phyloP scores from a whole-genome alignment of 1,139 yeast genomes.

The Taphrina wiesneri region DNA sequence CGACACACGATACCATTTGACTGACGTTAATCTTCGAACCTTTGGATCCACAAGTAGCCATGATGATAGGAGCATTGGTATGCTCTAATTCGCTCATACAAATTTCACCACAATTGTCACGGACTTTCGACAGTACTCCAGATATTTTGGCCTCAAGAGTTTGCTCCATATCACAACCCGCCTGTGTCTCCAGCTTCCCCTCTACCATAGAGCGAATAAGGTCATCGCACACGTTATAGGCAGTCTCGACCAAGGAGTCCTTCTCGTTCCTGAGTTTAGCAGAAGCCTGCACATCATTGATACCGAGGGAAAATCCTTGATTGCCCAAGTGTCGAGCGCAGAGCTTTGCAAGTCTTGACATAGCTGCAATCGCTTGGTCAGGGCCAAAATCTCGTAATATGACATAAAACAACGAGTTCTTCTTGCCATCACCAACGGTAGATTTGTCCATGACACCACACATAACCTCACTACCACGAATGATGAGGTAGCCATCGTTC shows the following conservation, averaged over 20 bases:
- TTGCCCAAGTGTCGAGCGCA: conserved; percentile 95
- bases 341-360: conserved; percentile 97
- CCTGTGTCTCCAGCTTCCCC: conserved; percentile 95
- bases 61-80: conserved; percentile 91
- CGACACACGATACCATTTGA: conserved; percentile 99
- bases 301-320: conserved; percentile 96
- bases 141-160: conserved; percentile 97
- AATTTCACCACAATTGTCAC: conserved; percentile 98
- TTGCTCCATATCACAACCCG: conserved; percentile 98
- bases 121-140: conserved; percentile 90
- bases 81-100: conserved; percentile 89
- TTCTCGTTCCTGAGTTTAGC: conserved; percentile 70
- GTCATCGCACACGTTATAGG: conserved; percentile 89
- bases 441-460: conserved; percentile 98
- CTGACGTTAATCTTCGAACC: conserved; percentile 97
- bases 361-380: conserved; percentile 88
- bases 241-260: conserved; percentile 85
- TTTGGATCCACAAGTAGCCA: conserved; percentile 99
- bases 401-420: conserved; percentile 93
- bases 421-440: conserved; percentile 95
- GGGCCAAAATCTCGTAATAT: conserved; percentile 94
- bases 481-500: conserved; percentile 89
- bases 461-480: conserved; percentile 83
- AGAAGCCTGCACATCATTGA: conserved; percentile 96
- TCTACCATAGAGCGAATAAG: conserved; percentile 74